Percentiles rank a stretch among this genome's conserved stretches.
Evolutionary conservation across 108 stramenopile genomes (phyloP).

Genomic region (Skeletonema tropicum): DNA sequence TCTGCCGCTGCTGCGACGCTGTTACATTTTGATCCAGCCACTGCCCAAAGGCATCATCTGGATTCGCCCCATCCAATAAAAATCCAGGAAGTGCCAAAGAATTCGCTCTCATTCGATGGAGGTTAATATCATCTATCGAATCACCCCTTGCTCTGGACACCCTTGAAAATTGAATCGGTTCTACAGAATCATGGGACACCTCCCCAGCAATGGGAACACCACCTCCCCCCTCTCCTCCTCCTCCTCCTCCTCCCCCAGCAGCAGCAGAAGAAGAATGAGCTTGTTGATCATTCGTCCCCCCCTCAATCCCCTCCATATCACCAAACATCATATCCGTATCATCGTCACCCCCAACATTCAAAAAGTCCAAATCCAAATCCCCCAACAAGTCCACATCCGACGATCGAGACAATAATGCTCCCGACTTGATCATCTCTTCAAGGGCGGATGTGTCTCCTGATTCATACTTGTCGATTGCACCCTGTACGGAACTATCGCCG

Average conservation of each 20-base stretch:
- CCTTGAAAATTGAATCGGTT: slow-evolving; percentile 19
- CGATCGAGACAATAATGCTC: slow-evolving; percentile 57
- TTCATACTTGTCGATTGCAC: slow-evolving; percentile 88
- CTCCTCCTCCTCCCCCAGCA: no score
- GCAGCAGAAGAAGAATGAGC: no score
- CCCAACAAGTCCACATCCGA: slow-evolving; percentile 83
- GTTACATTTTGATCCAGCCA: slow-evolving; percentile 71
- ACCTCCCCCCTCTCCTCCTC: slow-evolving; percentile 33
- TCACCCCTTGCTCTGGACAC: slow-evolving; percentile 1
- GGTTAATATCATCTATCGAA: slow-evolving; percentile 42
- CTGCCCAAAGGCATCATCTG: slow-evolving; percentile 55
- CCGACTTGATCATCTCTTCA: slow-evolving; percentile 74
- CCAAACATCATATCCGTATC: slow-evolving; percentile 35
- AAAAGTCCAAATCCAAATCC: slow-evolving; percentile 88
- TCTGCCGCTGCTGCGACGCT: neutral
- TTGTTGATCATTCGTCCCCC: slow-evolving; percentile 21
- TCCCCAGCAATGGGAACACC: slow-evolving; percentile 30
- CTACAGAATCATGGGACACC: neutral
- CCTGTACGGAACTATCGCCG: slow-evolving; percentile 79
- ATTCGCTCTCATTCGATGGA: slow-evolving; percentile 73
- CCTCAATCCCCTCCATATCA: slow-evolving; percentile 26
- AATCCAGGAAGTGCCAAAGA: slow-evolving; percentile 63
- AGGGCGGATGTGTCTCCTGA: slow-evolving; percentile 75
- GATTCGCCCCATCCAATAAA: slow-evolving; percentile 39
- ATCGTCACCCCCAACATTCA: slow-evolving; percentile 60